A percentile compares a stretch with the other conserved stretches of the same genome.
These are phyloP conservation scores for Oxyria digyna DNA, from an alignment of 148 eudicot species.

Conservation along the genomic window DNA sequence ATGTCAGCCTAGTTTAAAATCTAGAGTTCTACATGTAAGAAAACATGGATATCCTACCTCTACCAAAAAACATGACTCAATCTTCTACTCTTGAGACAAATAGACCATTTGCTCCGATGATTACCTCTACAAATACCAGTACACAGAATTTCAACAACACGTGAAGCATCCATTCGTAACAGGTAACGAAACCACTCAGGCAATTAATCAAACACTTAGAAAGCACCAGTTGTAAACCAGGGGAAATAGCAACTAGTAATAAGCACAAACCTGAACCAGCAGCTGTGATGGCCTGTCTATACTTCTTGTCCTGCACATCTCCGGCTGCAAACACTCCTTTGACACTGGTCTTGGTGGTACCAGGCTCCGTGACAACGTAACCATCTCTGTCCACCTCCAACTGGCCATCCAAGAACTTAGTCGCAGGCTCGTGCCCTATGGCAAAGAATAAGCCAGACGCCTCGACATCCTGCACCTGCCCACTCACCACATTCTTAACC, in stretches of 20 bases:
- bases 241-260: background rate
- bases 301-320: constrained; percentile 95
- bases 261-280: constrained; percentile 59
- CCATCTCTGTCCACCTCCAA: constrained; percentile 60
- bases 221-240: background rate
- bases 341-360: constrained; percentile 64
- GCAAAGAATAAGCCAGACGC: constrained; percentile 77
- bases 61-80: too few relatives aligned
- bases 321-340: constrained; percentile 87
- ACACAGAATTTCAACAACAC: background rate
- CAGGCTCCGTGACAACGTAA: constrained; percentile 58
- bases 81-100: too few relatives aligned
- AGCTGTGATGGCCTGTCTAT: constrained; percentile 87
- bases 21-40: too few relatives aligned
- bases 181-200: background rate
- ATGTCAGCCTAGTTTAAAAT: too few relatives aligned
- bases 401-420: constrained; percentile 75
- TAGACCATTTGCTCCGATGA: too few relatives aligned
- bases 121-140: background rate
- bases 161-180: background rate
- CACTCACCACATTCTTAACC: constrained; percentile 53
- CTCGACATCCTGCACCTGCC: constrained; percentile 48
- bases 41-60: too few relatives aligned
- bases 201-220: background rate
- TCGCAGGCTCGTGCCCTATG: constrained; percentile 87